phyloP scores from a whole-genome alignment of 345 rosid genomes.

The Noccaea caerulescens region DNA sequence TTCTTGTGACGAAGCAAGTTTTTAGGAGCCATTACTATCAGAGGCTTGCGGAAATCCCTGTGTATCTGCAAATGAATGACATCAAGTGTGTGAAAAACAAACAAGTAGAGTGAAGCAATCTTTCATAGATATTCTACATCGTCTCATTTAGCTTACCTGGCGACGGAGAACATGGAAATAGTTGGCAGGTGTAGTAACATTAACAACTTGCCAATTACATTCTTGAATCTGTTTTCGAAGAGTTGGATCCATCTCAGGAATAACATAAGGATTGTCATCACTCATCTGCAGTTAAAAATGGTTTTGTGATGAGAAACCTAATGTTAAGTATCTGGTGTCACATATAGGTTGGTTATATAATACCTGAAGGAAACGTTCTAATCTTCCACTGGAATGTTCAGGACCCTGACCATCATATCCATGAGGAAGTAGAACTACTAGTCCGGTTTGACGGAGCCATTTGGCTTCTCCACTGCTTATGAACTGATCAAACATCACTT shows the following conservation, averaged over 20 bases:
- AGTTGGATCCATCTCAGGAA: slow-evolving; percentile 83
- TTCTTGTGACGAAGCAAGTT: slow-evolving; percentile 85
- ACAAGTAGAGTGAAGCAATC: background rate
- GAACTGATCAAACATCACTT: slow-evolving; percentile 82
- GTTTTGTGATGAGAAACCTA: background rate
- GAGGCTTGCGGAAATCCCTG: slow-evolving; percentile 92
- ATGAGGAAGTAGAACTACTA: slow-evolving; percentile 78
- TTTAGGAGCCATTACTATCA: slow-evolving; percentile 87
- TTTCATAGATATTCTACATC: background rate
- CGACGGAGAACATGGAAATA: slow-evolving; percentile 82
- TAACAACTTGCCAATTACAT: slow-evolving; percentile 87
- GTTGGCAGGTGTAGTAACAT: slow-evolving; percentile 86
- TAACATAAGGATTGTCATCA: slow-evolving; percentile 73
- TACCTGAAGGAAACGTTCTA: slow-evolving; percentile 83
- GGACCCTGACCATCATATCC: slow-evolving; percentile 91
- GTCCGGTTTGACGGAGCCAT: slow-evolving; percentile 80
- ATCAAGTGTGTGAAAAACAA: background rate
- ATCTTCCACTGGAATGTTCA: slow-evolving; percentile 81
- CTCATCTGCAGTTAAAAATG: slow-evolving; percentile 59
- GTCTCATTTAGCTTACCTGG: slow-evolving; percentile 52
- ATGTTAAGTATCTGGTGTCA: background rate
- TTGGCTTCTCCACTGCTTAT: slow-evolving; percentile 83
- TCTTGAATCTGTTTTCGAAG: slow-evolving; percentile 77
- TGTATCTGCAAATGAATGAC: slow-evolving; percentile 60
- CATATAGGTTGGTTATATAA: too few relatives aligned